Base-by-base conservation (phyloP, 1,139 yeast species). In the Geotrichum citri-aurantii region DNA sequence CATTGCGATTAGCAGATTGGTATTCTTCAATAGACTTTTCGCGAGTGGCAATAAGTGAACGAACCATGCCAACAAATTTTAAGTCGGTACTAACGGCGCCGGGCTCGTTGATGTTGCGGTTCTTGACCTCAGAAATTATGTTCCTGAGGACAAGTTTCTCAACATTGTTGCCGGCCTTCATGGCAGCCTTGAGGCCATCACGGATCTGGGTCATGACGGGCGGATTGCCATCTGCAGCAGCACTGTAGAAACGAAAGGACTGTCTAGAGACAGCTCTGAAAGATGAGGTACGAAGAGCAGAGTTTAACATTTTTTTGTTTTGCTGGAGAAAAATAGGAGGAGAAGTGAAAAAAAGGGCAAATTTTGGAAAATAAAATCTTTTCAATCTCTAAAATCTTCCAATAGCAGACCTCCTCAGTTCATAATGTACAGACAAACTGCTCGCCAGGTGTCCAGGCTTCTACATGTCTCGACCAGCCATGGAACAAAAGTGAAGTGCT, bases 71-170 rank as follows among this genome's bases (percentile, higher is more conserved):
- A 61, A 75, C 78, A 44, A 84, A 70, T 19, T 74, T 70, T 57
- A 79, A 78, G 65, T 83, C 86, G 55, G 79, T 79, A 44, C 75
- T 71, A 24, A 77, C 72, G 6, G 78, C 71, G 5, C 74, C 80
- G 11, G 73, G 69, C 55, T 78, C 75, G 50, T 80, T 83, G 57
- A 84, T 81, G 65, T 83, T 86, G 56, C 80, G 76, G 70, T 85
- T 84, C 71, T 85, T 84, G 62, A 84, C 79, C 19, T 79, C 80
- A 4, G 87, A 77, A 67, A 85, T 72, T 11, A 85, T 74, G 14
- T 81, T 77, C 63, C 84, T 77, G 49, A 84, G 76, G 1, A 86
- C 83, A 54, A 80, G 82, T 66, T 84, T 84, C 59, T 65, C 65
- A 0, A 61, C 55, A 12, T 52, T 52, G 54, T 68, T 62, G 19